These are phyloP conservation scores for Stevia rebaudiana DNA, from an alignment of 140 eudicot genomes.

Conservation along the genomic window DNA sequence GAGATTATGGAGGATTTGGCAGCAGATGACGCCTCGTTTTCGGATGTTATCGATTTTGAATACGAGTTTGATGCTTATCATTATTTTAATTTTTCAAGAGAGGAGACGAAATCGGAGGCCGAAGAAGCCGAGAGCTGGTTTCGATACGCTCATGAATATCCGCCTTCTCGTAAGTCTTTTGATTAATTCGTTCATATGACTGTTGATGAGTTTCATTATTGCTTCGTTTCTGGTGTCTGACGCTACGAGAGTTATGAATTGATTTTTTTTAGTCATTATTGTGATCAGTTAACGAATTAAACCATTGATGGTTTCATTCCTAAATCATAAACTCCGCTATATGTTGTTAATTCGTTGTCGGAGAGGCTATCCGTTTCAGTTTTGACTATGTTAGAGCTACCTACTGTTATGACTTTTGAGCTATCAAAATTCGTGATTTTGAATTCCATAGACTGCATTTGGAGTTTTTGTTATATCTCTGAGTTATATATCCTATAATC, in stretches of 20 bases:
- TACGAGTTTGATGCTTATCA: conserved; percentile 77
- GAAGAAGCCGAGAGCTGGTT: conserved; percentile 69
- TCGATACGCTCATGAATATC: conserved; percentile 45
- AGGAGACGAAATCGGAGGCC: conserved; percentile 46
- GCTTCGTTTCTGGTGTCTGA: background rate
- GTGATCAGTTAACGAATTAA: conserved; percentile 12
- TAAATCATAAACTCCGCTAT: background rate
- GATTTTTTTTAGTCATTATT: background rate
- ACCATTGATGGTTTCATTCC: background rate
- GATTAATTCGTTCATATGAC: background rate
- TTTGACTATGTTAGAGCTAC: background rate
- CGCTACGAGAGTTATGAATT: background rate
- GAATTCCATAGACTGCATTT: background rate
- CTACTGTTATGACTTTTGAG: background rate
- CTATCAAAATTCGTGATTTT: background rate
- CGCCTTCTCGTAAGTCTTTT: conserved; percentile 75
- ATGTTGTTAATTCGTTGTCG: background rate
- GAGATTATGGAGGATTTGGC: conserved; percentile 39
- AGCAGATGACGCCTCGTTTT: conserved; percentile 23
- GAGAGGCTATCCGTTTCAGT: background rate
- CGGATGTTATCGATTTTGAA: conserved; percentile 41
- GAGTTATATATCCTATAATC: background rate
- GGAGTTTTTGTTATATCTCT: background rate
- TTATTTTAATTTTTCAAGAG: conserved; percentile 50
- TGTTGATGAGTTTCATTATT: background rate